These are phyloP conservation scores for Podila minutissima DNA, from an alignment of 192 early-diverging fungal species.

Conservation along the genomic window DNA sequence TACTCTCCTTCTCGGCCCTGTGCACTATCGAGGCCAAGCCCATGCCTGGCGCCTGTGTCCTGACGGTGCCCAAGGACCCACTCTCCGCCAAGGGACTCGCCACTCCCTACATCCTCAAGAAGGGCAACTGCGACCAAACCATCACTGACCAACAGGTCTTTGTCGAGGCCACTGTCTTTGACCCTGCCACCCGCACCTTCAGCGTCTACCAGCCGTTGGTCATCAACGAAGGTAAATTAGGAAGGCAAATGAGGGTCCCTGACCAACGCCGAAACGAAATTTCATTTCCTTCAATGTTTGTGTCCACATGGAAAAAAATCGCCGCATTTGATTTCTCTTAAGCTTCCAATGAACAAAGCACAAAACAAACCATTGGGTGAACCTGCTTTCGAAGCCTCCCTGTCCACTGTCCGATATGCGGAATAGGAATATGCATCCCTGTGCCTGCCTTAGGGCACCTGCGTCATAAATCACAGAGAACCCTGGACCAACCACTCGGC, in stretches of 20 bases:
- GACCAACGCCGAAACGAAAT: no score
- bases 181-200: slow-evolving; percentile 23
- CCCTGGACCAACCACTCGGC: background rate
- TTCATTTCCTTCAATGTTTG: no score
- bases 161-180: slow-evolving; percentile 39
- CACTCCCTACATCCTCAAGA: slow-evolving; percentile 36
- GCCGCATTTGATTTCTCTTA: no score
- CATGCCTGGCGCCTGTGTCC: slow-evolving; percentile 20
- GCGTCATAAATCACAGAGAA: no score
- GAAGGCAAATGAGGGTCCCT: no score
- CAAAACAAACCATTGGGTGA: no score
- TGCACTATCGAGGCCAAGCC: slow-evolving; percentile 5
- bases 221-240: slow-evolving; percentile 17
- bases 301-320: no score
- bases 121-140: slow-evolving; percentile 48
- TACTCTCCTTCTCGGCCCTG: background rate
- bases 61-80: slow-evolving; percentile 29
- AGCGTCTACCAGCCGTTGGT: slow-evolving; percentile 30
- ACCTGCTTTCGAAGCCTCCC: no score
- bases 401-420: no score
- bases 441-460: no score
- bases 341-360: no score
- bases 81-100: slow-evolving; percentile 26
- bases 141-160: slow-evolving; percentile 26
- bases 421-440: no score